These are phyloP conservation scores for Cerioporus squamosus DNA, from an alignment of 1,284 basidiomycete genomes.

Conservation along the genomic window DNA sequence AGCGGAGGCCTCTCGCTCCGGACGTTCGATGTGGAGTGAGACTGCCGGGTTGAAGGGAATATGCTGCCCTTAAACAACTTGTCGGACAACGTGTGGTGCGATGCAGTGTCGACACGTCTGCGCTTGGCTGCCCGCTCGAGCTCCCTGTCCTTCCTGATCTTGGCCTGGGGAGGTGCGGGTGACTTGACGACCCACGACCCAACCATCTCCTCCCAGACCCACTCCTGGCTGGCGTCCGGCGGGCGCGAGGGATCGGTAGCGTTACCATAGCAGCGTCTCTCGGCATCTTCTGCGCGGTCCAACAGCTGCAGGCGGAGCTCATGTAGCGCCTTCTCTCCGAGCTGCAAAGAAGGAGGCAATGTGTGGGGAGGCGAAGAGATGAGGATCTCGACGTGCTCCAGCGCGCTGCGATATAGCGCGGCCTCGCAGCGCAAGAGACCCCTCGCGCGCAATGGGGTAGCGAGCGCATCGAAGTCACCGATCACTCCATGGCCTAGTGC, in stretches of 20 bases:
- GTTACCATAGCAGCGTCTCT: constrained; percentile 45
- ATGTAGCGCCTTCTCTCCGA: constrained; percentile 30
- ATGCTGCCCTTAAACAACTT: background rate
- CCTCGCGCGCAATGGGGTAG: constrained; percentile 38
- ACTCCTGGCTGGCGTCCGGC: constrained; percentile 29
- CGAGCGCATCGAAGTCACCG: constrained; percentile 34
- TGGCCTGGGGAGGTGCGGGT: constrained; percentile 27
- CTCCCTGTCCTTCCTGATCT: constrained; percentile 3
- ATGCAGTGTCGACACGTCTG: background rate
- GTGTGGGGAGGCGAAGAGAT: constrained; percentile 19
- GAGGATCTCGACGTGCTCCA: constrained; percentile 49
- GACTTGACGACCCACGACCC: constrained; percentile 45
- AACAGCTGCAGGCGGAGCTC: constrained; percentile 46
- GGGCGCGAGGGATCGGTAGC: constrained; percentile 6
- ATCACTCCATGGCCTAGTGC: background rate
- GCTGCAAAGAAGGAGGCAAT: constrained; percentile 7
- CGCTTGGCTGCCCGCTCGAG: constrained; percentile 5
- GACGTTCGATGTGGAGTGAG: background rate
- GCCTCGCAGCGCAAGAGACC: constrained; percentile 48
- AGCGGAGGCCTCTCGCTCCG: too few relatives aligned
- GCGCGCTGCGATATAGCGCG: constrained; percentile 55
- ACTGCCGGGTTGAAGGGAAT: background rate
- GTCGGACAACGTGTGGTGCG: too few relatives aligned
- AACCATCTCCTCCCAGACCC: constrained; percentile 51
- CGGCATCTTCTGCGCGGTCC: constrained; percentile 51